Base-by-base conservation (phyloP, 148 eudicot species). In the Camellia granthamiana region DNA sequence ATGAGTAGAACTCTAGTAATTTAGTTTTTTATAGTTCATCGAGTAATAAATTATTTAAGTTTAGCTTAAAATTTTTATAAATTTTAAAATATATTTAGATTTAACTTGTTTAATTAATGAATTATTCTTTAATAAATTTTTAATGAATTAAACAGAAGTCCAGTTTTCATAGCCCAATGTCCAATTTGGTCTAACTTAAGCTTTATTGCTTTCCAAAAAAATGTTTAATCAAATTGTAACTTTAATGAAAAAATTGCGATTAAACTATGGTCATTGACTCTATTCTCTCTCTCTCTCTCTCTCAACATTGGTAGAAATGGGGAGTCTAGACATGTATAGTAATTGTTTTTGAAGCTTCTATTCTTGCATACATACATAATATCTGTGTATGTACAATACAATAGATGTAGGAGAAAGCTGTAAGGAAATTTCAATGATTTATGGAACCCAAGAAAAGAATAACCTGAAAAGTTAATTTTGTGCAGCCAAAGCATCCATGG, bases 401-500 rank as follows among this genome's bases (percentile, higher is more conserved):
- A 56, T 56, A 7, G 16, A 68, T 44, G 16, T 13, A 15, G 7
- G 51, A 47, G 51, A 47, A 47, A 30, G 38, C 38, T 30, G 38
- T 30, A 30, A 30, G 38, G 38, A 30, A 30, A 30, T 30, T 30
- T 30, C 38, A 30, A 30, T 30, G 38, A 30, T 30, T 30, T 30
- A 1, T 30, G 38, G 38, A 30, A 30, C 38, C 1, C 38, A 30
- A 30, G 38, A 30, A 30, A 63, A 38, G 61, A 19, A 38, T 41
- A 52, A 19, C 19, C n/a, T 23, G 42, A 69, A 14, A 42, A 14
- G 15, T n/a, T 13, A 21, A 42, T 41, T 49, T 81, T 68, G 2
- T 79, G 87, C 85, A 95, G 98, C 87, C 64, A 93, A 90, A 85
- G 98, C 97, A 3, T 90, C 96, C 7, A 95, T 95, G 98, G 98